A percentile compares a stretch with the other conserved stretches of the same genome.
These are phyloP conservation scores for Puccinia polysora DNA, from an alignment of 1,284 basidiomycete species.

Conservation along the genomic window DNA sequence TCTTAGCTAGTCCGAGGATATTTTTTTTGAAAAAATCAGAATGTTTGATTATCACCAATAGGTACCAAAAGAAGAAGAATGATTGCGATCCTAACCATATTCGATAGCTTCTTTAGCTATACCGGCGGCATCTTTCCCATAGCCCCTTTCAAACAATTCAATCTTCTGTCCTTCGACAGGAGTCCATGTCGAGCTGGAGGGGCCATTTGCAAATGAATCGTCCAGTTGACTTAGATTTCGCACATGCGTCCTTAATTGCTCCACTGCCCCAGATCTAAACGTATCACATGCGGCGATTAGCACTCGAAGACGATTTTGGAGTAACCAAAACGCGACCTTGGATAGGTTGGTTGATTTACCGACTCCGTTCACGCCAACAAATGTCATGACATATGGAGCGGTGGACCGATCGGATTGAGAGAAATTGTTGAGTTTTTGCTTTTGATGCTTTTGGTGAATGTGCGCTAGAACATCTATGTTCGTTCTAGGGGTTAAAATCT, in stretches of 20 bases:
- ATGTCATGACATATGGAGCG: conserved; percentile 81
- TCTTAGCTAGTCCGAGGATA: too few species aligned
- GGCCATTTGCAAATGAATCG: conserved; percentile 52
- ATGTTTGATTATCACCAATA: too few species aligned
- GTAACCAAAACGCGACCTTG: conserved; percentile 98
- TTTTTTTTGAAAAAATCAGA: too few species aligned
- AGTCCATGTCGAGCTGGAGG: conserved; percentile 49
- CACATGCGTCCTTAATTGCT: conserved; percentile 94
- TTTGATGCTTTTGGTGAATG: conserved; percentile 58
- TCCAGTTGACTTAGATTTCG: conserved; percentile 86
- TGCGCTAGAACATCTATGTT: conserved; percentile 86
- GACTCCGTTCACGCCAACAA: conserved; percentile 99
- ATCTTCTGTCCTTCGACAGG: conserved; percentile 57
- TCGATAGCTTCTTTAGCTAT: conserved; percentile 92
- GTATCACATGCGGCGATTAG: conserved; percentile 98
- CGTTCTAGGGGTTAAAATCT: conserved; percentile 91
- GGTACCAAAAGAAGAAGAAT: too few species aligned
- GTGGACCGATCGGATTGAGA: conserved; percentile 3
- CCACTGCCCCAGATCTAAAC: conserved; percentile 95
- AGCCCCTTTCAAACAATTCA: conserved; percentile 92
- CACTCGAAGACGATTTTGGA: conserved; percentile 88
- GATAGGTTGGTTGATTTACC: conserved; percentile 97
- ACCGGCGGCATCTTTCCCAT: conserved; percentile 95
- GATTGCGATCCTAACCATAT: conserved; percentile 77
- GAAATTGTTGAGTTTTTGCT: conserved; percentile 54